Percentiles rank a stretch among this genome's conserved stretches.
Conservation (phyloP, 2,329 filamentous ascomycete genomes). For the Fusarium redolens region DNA sequence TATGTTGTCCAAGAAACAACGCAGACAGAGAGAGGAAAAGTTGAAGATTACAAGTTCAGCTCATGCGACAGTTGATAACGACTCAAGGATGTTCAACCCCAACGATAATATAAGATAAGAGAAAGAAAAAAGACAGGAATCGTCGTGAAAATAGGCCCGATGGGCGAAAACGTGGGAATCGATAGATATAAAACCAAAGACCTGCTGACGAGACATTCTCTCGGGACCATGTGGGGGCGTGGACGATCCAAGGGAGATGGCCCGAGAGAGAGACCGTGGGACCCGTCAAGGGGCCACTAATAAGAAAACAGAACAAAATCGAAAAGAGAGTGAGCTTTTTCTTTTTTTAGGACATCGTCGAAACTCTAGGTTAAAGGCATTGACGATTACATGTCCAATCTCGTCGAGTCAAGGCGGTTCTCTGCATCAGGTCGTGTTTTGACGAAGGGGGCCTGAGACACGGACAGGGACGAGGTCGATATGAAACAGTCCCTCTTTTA, state of each 20-base stretch:
- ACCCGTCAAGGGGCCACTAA: constrained; percentile 36
- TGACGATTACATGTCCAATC: constrained; percentile 4
- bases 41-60: background rate
- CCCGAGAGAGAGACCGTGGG: constrained; percentile 40
- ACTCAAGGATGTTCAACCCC: background rate
- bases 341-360: constrained; percentile 37
- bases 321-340: background rate
- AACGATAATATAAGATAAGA: constrained; percentile 7
- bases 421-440: constrained; percentile 40
- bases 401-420: background rate
- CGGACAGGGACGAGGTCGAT: constrained; percentile 25
- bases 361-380: constrained; percentile 39
- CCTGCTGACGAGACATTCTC: constrained; percentile 40
- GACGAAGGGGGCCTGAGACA: constrained; percentile 41
- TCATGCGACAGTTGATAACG: background rate
- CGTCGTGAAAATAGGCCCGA: constrained; percentile 18
- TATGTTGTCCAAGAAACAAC: background rate
- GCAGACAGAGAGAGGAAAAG: background rate
- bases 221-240: constrained; percentile 39
- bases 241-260: constrained; percentile 41
- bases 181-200: constrained; percentile 41
- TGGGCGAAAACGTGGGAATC: constrained; percentile 39
- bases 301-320: constrained; percentile 2
- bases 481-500: constrained; percentile 43
- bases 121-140: constrained; percentile 11